Evolutionary conservation across 345 rosid genomes (phyloP), one percentile per base, ranked within the genome.

Genomic region (Cochlearia excelsa): DNA sequence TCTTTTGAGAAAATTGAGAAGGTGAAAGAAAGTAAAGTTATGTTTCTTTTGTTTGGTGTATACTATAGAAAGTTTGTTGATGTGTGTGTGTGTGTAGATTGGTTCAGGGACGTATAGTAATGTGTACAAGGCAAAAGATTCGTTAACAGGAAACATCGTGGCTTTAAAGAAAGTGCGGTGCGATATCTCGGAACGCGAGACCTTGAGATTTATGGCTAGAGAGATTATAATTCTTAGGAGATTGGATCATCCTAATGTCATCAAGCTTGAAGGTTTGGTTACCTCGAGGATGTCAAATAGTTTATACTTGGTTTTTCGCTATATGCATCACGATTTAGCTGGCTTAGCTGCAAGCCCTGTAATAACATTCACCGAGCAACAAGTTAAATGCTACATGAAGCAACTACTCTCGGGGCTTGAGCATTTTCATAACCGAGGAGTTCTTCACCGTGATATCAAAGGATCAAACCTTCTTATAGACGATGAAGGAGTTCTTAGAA

Each of bases 121-220:
- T 54, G 59, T 54, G 46, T 54, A 59, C 44, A 82, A 82, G 75
- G 87, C 83, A 46, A 54, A 54, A 39, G 59, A 54, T 6, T 54
- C 39, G 59, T 10, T 54, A 3, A 39, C 59, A 54, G 59, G 59
- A 3, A 38, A 54, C 34, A 39, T 54, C 0, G 46, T 54, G 8
- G 59, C 46, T 5, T 27, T 54, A 26, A 54, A 54, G 34, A 54
- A 54, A 54, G 59, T 54, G 59, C 9, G 59, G 9, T 54, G 59
- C 26, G 59, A 54, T 54, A 46, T 16, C 23, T 16, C 23, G 23
- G 23, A 16, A 16, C 23, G 23, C 23, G 23, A 16, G 23, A 16
- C 23, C 23, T 16, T 16, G 23, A 16, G 23, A 16, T 16, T 54
- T 4, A 54, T 1, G 34, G 59, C 46, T 1, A 38, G 45, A 54